Evolutionary conservation across 192 early-diverging fungal species (phyloP).

Genomic region (Backusella luteola): DNA sequence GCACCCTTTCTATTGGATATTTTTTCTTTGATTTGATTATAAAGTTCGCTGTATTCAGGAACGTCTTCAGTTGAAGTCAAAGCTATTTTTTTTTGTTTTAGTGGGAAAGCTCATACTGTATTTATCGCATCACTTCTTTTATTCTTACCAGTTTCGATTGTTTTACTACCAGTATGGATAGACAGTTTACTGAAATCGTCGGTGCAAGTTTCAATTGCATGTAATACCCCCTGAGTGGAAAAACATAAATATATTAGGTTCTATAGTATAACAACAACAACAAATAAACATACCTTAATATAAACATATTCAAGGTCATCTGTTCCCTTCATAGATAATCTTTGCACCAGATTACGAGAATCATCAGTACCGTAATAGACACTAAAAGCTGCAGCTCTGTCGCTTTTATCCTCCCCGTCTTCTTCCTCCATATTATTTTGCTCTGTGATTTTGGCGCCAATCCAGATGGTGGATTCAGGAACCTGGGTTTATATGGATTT

Average conservation of each 20-base stretch:
- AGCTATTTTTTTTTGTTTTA: background rate
- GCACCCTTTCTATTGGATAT: background rate
- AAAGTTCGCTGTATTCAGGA: constrained; percentile 3
- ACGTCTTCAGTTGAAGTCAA: background rate
- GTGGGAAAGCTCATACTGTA: background rate
- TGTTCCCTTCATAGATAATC: background rate
- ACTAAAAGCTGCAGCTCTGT: constrained; percentile 1
- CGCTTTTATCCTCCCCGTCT: background rate
- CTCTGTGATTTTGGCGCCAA: background rate
- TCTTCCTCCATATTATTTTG: background rate
- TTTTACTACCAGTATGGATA: constrained; percentile 4
- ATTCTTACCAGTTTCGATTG: background rate
- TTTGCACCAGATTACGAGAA: background rate
- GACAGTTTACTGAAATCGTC: background rate
- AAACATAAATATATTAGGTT: background rate
- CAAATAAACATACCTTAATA: constrained; percentile 9
- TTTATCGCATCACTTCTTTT: background rate
- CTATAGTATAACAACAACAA: background rate
- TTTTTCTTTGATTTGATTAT: constrained; percentile 7
- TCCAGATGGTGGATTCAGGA: background rate
- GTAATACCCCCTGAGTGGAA: constrained; percentile 4
- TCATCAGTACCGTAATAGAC: constrained; percentile 8
- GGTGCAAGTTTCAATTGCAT: constrained; percentile 1
- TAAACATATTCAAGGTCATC: constrained; percentile 8
- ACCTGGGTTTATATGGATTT: background rate